phyloP scores from a whole-genome alignment of 2,329 filamentous ascomycete species.

The Emergomyces africanus region DNA sequence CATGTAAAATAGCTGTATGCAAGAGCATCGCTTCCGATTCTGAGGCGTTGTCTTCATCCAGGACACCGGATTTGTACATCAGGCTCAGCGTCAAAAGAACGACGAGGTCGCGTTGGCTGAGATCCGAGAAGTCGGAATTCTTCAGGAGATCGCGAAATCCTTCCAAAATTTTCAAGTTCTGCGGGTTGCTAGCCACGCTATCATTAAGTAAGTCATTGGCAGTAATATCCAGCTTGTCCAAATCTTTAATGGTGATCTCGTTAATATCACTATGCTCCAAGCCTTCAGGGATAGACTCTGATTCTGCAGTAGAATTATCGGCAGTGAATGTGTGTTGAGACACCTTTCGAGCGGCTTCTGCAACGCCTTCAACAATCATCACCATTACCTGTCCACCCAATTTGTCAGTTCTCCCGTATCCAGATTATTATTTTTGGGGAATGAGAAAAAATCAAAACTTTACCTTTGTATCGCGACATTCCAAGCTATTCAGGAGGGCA shows the following conservation, averaged over 20 bases:
- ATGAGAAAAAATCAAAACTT: background rate
- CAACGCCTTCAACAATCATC: slow-evolving; percentile 30
- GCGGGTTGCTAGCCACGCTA: background rate
- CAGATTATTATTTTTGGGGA: slow-evolving; percentile 1
- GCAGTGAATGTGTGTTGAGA: background rate
- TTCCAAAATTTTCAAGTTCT: background rate
- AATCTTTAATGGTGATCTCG: background rate
- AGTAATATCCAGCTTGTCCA: background rate
- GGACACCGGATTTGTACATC: slow-evolving; percentile 6
- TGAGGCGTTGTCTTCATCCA: background rate
- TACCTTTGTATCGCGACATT: slow-evolving; percentile 53
- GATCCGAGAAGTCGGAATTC: slow-evolving; percentile 1
- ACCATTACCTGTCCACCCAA: slow-evolving; percentile 32
- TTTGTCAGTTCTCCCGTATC: slow-evolving; percentile 2
- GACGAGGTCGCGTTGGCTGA: slow-evolving; percentile 14
- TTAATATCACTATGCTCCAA: background rate
- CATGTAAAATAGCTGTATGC: slow-evolving; percentile 12
- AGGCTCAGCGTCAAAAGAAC: slow-evolving; percentile 10
- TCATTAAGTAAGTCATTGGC: background rate
- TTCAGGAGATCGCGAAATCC: background rate
- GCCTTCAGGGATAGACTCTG: background rate
- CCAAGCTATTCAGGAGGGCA: slow-evolving; percentile 50
- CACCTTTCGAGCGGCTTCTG: background rate
- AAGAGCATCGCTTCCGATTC: slow-evolving; percentile 11
- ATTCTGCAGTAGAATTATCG: background rate